phyloP scores from a whole-genome alignment of 2,329 filamentous ascomycete genomes.

The Trichoderma afroharzianum region DNA sequence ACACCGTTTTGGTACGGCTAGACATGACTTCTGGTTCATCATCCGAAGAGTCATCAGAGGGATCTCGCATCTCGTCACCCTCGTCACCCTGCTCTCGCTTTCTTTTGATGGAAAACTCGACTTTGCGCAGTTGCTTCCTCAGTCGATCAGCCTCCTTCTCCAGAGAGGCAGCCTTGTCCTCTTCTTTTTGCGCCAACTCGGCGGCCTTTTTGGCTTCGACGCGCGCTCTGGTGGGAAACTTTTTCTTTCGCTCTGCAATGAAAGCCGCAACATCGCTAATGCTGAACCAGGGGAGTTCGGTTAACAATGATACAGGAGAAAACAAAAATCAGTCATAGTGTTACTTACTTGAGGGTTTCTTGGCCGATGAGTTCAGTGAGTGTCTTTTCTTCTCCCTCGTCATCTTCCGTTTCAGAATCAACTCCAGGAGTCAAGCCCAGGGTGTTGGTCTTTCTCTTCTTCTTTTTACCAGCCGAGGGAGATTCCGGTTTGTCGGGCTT shows the following conservation, averaged over 20 bases:
- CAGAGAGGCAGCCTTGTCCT: constrained; percentile 59
- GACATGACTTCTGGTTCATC: constrained; percentile 59
- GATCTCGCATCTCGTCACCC: constrained; percentile 61
- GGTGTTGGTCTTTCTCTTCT: constrained; percentile 69
- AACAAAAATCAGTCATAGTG: background rate
- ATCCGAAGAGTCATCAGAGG: constrained; percentile 50
- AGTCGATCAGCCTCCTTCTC: constrained; percentile 61
- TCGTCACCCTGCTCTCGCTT: constrained; percentile 66
- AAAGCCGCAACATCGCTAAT: constrained; percentile 72
- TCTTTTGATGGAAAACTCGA: constrained; percentile 66
- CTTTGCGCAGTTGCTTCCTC: constrained; percentile 62
- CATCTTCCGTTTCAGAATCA: constrained; percentile 59
- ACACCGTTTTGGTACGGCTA: constrained; percentile 38
- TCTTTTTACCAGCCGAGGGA: constrained; percentile 57
- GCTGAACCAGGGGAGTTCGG: constrained; percentile 30
- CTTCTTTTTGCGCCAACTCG: constrained; percentile 42
- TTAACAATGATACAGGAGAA: background rate
- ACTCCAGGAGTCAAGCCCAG: constrained; percentile 67
- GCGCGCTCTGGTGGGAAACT: constrained; percentile 75
- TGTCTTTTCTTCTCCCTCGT: constrained; percentile 68
- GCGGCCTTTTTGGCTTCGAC: constrained; percentile 59
- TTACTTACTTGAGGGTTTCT: constrained; percentile 53
- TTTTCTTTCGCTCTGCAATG: constrained; percentile 74
- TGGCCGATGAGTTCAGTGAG: constrained; percentile 52
- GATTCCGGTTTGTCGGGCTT: constrained; percentile 34